Evolutionary conservation across 2,329 filamentous ascomycete genomes (phyloP), one percentile per base, ranked within the genome.

Genomic region (Fusarium odoratissimum): DNA sequence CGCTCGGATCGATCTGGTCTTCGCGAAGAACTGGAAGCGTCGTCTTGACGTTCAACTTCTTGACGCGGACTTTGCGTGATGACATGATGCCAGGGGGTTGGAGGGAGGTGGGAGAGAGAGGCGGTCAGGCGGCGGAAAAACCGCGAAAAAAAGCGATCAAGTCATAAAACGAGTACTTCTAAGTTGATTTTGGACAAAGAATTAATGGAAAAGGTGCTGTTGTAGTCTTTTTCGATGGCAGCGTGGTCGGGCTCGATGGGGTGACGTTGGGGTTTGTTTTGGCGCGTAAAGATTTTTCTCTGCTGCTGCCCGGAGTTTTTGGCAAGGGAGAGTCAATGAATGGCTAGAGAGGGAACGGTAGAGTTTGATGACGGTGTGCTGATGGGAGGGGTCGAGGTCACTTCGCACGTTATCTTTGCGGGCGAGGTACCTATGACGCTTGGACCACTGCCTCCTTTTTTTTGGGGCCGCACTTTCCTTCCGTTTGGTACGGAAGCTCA

Each of bases 11-110:
- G 84, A 98, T 92, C 81, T 98, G 93, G 83, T 94, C 89, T 85
- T 98, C 95, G 82, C 93, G 91, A 80, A 98, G 89, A 78, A 99
- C 92, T 68, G 92, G 91, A 80, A 98, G 91, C 78, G 91, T 91
- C 82, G 95, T 94, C 87, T 97, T 97, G 80, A 93, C 91, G 84
- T 92, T 96, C 84, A 98, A 90, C 88, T 98, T 98, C 86, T 94
- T 93, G 88, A 93, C 92, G 82, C 93, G 89, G 81, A 94, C 91
- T 84, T 92, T 91, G 83, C 91, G 85, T 80, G 87, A 89, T 76
- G 87, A 88, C 88, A 90, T 90, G 85, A 81, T 85, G 84, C 81
- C 81, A 77, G 78, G 80, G 78, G 77, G 79, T 78, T 67, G 74
- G 83, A 80, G 81, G 76, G 77, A 79, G 78, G 77, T 79, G 75